phyloP scores from a whole-genome alignment of 2,329 filamentous ascomycete genomes.

The Sarocladium kiliense region DNA sequence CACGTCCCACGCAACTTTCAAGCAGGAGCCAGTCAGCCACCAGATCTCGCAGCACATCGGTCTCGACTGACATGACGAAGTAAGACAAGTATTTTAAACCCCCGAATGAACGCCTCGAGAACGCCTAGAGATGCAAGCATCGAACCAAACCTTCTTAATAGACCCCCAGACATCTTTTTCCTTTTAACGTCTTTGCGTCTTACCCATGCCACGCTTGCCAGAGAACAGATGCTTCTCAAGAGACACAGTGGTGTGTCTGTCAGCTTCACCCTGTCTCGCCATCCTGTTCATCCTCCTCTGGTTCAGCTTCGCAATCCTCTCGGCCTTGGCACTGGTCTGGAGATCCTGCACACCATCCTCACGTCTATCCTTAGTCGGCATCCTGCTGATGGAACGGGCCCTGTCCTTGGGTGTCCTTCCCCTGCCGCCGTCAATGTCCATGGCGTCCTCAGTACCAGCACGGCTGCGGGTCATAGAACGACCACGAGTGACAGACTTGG shows the following conservation, averaged over 20 bases:
- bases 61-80: neutral
- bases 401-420: constrained; percentile 25
- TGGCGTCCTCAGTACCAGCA: constrained; percentile 60
- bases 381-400: constrained; percentile 65
- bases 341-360: constrained; percentile 73
- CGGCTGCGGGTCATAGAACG: constrained; percentile 62
- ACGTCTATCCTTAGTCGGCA: constrained; percentile 57
- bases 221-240: constrained; percentile 86
- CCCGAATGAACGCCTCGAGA: constrained; percentile 2
- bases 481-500: constrained; percentile 54
- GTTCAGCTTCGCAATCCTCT: constrained; percentile 78
- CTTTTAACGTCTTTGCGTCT: constrained; percentile 64
- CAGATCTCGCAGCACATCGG: neutral
- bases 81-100: neutral
- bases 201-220: constrained; percentile 92
- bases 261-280: constrained; percentile 93
- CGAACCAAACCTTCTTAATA: neutral
- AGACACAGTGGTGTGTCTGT: constrained; percentile 78
- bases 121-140: constrained; percentile 10
- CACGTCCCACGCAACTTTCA: constrained; percentile 1
- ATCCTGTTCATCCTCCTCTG: constrained; percentile 99
- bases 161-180: neutral
- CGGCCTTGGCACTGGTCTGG: constrained; percentile 67
- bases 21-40: neutral
- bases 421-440: constrained; percentile 63